Evolutionary conservation across 495 filamentous ascomycete genomes (phyloP).

Genomic region (Trichocladium uniseriatum): DNA sequence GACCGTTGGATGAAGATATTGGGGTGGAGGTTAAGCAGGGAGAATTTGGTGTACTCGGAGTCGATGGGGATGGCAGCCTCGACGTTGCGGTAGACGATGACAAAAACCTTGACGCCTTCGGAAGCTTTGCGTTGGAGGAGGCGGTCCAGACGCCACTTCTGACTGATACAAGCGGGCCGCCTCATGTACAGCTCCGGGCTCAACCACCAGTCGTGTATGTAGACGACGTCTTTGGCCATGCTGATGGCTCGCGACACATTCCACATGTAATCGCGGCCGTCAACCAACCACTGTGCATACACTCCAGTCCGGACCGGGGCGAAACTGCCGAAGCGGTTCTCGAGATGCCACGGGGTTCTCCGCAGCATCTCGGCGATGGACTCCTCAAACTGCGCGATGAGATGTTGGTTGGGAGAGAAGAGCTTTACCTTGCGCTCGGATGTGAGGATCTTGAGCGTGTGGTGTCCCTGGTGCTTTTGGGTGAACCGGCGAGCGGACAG

Average conservation of each 20-base stretch:
- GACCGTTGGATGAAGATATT: slow-evolving; percentile 95
- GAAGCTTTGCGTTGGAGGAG: slow-evolving; percentile 88
- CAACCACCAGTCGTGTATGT: slow-evolving; percentile 99
- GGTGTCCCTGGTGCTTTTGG: slow-evolving; percentile 77
- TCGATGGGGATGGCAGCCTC: slow-evolving; percentile 97
- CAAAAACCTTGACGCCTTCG: slow-evolving; percentile 95
- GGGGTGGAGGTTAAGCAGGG: slow-evolving; percentile 86
- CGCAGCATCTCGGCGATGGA: slow-evolving; percentile 78
- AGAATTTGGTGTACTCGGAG: slow-evolving; percentile 98
- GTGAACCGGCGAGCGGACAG: slow-evolving; percentile 47
- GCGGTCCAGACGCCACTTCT: slow-evolving; percentile 95
- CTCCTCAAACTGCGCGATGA: slow-evolving; percentile 84
- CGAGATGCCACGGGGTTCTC: slow-evolving; percentile 68
- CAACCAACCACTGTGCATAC: slow-evolving; percentile 94
- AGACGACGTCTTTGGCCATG: slow-evolving; percentile 96
- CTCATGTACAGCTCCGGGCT: slow-evolving; percentile 96
- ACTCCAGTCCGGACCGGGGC: slow-evolving; percentile 79
- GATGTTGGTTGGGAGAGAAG: slow-evolving; percentile 83
- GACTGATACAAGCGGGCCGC: slow-evolving; percentile 88
- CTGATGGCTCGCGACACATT: slow-evolving; percentile 94
- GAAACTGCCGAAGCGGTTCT: slow-evolving; percentile 86
- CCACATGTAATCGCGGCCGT: slow-evolving; percentile 98
- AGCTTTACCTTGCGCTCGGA: slow-evolving; percentile 83
- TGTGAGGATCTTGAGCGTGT: slow-evolving; percentile 73
- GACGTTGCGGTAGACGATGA: slow-evolving; percentile 98